Evolutionary conservation across 148 eudicot species (phyloP).

Genomic region (Camellia japonica): DNA sequence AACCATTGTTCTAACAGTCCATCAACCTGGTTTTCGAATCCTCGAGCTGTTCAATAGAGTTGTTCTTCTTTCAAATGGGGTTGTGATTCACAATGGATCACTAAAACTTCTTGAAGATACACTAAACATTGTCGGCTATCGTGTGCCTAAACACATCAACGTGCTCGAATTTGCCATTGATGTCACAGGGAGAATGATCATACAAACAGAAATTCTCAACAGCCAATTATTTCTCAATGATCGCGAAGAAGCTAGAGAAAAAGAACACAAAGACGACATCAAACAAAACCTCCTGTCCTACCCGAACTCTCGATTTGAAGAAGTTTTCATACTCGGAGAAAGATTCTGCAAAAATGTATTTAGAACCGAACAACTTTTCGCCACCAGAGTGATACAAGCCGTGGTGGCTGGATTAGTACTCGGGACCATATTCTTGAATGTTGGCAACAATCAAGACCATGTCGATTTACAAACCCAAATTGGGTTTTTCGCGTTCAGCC

Average conservation of each 20-base stretch:
- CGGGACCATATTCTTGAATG: conserved; percentile 69
- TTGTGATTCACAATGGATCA: conserved; percentile 67
- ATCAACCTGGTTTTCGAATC: conserved; percentile 87
- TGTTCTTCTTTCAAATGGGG: conserved; percentile 63
- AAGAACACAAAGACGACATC: background rate
- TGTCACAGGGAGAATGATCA: conserved; percentile 37
- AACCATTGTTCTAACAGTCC: conserved; percentile 77
- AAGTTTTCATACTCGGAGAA: conserved; percentile 60
- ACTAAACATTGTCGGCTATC: conserved; percentile 49
- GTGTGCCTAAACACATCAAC: conserved; percentile 63
- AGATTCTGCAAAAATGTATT: conserved; percentile 79
- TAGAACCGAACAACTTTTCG: conserved; percentile 81
- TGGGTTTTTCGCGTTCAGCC: conserved; percentile 86
- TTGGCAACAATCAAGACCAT: conserved; percentile 34
- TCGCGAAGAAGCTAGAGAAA: conserved; percentile 1
- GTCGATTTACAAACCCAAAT: conserved; percentile 60
- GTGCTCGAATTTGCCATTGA: conserved; percentile 90
- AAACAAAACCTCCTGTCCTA: conserved; percentile 29
- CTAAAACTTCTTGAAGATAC: conserved; percentile 57
- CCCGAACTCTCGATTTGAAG: conserved; percentile 50
- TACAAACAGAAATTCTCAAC: conserved; percentile 31
- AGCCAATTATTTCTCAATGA: conserved; percentile 3
- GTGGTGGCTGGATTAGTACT: conserved; percentile 60
- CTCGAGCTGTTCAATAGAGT: conserved; percentile 71
- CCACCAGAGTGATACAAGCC: conserved; percentile 69